Evolutionary conservation across 225 moss, liverwort and hornwort species (phyloP), one percentile per base, ranked within the genome.

Genomic region (Pseudisothecium myosuroides): DNA sequence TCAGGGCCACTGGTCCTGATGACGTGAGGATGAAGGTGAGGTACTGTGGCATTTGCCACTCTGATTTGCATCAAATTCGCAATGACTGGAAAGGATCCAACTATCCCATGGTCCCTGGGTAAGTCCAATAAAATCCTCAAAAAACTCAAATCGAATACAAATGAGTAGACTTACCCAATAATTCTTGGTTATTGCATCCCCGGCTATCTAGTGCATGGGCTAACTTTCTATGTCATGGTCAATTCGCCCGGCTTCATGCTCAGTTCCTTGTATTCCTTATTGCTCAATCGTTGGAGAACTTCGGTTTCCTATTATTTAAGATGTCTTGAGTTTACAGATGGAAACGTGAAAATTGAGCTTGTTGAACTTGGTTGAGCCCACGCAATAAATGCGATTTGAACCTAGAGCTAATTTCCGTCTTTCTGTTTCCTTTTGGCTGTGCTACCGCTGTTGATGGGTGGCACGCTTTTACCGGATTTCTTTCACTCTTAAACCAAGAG

Each of bases 21-120:
- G 94, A 94, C 47, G 94, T 94, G 80, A 91, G 64, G 43, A 88
- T 94, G 90, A 91, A 87, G 83, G 91, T 92, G 75, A 83, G 43
- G 4, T 90, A 86, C 22, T 94, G 92, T 32, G 94, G 92, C 67
- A 83, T 94, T 85, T 94, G 94, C 82, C 94, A 79, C 31, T 82
- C 92, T 23, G 94, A 92, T 50, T 71, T 87, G 83, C 91, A 91
- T 83, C 92, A 91, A 45, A 83, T 92, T 22, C 90, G 39, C 43
- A 80, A 91, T 58, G 90, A 94, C 58, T 94, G 90, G 92, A 74
- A 61, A 56, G 23, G 11, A 23, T 89, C 92, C 10, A 56, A 3
- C 5, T 92, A 80, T 85, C 94, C 94, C 43, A 87, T 94, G 89
- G 88, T 94, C n/a, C 91, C 92, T 31, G 94, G 92, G 92, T 90